Percentiles rank a stretch among this genome's conserved stretches.
phyloP scores from a whole-genome alignment of 192 early-diverging fungal genomes.

The Helicostylum pulchrum region DNA sequence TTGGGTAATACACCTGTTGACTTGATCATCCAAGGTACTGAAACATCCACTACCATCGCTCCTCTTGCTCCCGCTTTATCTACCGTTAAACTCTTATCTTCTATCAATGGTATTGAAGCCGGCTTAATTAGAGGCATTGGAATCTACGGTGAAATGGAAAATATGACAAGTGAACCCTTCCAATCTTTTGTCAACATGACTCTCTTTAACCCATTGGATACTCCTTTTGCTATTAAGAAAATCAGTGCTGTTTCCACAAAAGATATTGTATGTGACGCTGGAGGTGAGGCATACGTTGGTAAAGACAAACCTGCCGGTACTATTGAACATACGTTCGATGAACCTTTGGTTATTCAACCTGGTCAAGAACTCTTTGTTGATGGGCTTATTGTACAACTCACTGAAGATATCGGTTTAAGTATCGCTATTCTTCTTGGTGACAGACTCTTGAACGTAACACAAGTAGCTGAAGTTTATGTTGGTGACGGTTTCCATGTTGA shows the following conservation, averaged over 20 bases:
- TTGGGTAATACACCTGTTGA: conserved; percentile 35
- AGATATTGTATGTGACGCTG: not conserved
- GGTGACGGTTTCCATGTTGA: conserved; percentile 18
- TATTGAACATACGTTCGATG: not conserved
- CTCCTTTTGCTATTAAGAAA: not conserved
- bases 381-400: too few relatives aligned
- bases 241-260: not conserved
- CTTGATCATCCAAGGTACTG: conserved; percentile 38
- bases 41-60: conserved; percentile 37
- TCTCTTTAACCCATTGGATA: conserved; percentile 28
- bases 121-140: conserved; percentile 30
- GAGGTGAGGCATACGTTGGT: not conserved
- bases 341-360: conserved; percentile 7
- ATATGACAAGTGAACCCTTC: not conserved
- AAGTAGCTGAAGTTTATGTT: conserved; percentile 21
- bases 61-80: conserved; percentile 45
- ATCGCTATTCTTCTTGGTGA: not conserved
- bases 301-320: not conserved
- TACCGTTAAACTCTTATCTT: conserved; percentile 34
- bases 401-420: not conserved
- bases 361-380: not conserved
- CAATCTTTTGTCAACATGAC: conserved; percentile 6
- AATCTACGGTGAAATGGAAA: not conserved
- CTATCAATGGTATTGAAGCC: conserved; percentile 45
- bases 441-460: conserved; percentile 13